phyloP scores from a whole-genome alignment of 306 rosid species.

The Pachyrhizus erosus region DNA sequence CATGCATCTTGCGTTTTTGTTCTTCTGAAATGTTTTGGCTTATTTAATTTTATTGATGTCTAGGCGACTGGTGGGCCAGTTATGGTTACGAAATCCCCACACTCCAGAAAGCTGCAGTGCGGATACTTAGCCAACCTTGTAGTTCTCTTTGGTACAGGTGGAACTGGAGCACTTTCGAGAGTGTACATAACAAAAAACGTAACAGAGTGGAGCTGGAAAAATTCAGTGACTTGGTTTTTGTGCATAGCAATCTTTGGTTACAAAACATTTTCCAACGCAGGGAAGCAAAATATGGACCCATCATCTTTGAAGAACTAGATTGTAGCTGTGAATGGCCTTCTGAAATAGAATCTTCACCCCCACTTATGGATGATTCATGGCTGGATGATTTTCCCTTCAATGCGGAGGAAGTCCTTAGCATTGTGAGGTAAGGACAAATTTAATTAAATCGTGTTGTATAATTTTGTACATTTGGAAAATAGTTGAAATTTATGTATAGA shows the following conservation, averaged over 20 bases:
- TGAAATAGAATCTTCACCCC: slow-evolving; percentile 60
- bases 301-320: slow-evolving; percentile 66
- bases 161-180: slow-evolving; percentile 70
- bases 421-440: not conserved
- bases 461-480: slow-evolving; percentile 22
- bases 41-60: slow-evolving; percentile 10
- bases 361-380: slow-evolving; percentile 72
- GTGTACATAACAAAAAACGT: slow-evolving; percentile 56
- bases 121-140: slow-evolving; percentile 77
- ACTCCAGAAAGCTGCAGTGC: slow-evolving; percentile 66
- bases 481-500: not conserved
- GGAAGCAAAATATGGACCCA: slow-evolving; percentile 55
- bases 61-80: slow-evolving; percentile 84
- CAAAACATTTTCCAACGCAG: slow-evolving; percentile 49
- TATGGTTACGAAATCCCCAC: slow-evolving; percentile 78
- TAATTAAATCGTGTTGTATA: not conserved
- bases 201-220: slow-evolving; percentile 55
- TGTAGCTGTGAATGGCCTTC: slow-evolving; percentile 70
- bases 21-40: not conserved
- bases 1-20: not conserved
- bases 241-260: slow-evolving; percentile 77
- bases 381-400: slow-evolving; percentile 59
- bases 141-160: slow-evolving; percentile 73
- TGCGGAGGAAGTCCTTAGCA: slow-evolving; percentile 49
- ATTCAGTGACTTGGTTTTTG: slow-evolving; percentile 65